Evolutionary conservation across 2,329 filamentous ascomycete species (phyloP).

Genomic region (Fusarium devonianum): DNA sequence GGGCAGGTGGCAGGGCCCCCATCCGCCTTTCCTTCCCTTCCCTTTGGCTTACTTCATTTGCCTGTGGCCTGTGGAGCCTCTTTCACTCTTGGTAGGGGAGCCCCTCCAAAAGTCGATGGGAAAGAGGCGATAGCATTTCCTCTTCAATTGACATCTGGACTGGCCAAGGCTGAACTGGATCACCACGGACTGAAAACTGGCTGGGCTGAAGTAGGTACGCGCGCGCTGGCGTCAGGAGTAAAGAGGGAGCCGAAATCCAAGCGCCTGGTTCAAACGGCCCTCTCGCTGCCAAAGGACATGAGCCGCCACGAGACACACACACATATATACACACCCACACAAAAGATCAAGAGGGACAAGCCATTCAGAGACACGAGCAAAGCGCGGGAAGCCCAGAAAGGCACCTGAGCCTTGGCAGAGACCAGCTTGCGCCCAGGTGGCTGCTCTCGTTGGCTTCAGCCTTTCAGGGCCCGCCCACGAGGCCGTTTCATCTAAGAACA

Average conservation of each 20-base stretch:
- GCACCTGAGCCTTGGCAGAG: slow-evolving; percentile 29
- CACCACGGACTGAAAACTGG: too few relatives aligned
- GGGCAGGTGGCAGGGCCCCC: slow-evolving; percentile 10
- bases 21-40: slow-evolving; percentile 17
- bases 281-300: slow-evolving; percentile 1
- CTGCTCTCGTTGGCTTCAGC: slow-evolving; percentile 20
- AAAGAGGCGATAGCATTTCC: slow-evolving; percentile 25
- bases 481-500: slow-evolving; percentile 28
- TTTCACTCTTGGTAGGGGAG: not conserved
- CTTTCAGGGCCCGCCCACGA: slow-evolving; percentile 6
- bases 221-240: slow-evolving; percentile 1
- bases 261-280: slow-evolving; percentile 8
- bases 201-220: too few relatives aligned
- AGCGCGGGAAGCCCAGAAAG: slow-evolving; percentile 3
- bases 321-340: not conserved
- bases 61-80: not conserved
- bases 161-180: not conserved
- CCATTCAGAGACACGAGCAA: slow-evolving; percentile 11
- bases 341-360: not conserved
- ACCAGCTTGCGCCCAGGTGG: slow-evolving; percentile 5
- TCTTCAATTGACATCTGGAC: not conserved
- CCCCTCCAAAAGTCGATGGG: slow-evolving; percentile 16
- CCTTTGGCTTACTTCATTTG: too few relatives aligned
- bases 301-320: slow-evolving; percentile 19
- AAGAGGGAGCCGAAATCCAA: not conserved